Evolutionary conservation across 305 asterid species (phyloP).

Genomic region (Ruellia speciosa): DNA sequence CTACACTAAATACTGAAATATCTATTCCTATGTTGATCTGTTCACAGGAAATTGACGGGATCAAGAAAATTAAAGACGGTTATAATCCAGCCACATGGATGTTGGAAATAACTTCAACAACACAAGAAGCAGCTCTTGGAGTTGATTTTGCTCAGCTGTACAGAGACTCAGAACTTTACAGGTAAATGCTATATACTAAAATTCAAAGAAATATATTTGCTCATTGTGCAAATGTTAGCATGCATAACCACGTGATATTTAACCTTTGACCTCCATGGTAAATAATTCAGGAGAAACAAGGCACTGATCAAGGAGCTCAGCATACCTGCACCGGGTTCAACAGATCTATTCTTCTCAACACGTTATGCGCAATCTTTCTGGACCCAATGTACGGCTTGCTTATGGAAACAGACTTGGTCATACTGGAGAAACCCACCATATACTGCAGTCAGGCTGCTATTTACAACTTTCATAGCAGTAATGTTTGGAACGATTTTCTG

Average conservation of each 20-base stretch:
- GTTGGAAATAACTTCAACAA: slow-evolving; percentile 65
- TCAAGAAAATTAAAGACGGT: slow-evolving; percentile 56
- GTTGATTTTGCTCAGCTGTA: slow-evolving; percentile 55
- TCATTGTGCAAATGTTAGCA: neutral
- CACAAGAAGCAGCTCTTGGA: slow-evolving; percentile 65
- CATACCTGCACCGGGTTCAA: slow-evolving; percentile 47
- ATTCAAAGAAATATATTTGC: neutral
- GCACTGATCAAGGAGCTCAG: slow-evolving; percentile 56
- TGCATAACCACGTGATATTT: slow-evolving; percentile 10
- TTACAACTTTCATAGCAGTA: slow-evolving; percentile 57
- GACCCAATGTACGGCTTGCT: slow-evolving; percentile 67
- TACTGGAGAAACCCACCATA: slow-evolving; percentile 84
- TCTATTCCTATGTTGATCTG: neutral
- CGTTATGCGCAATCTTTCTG: slow-evolving; percentile 57
- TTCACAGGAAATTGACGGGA: slow-evolving; percentile 48
- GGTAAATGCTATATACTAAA: slow-evolving; percentile 23
- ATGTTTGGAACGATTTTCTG: slow-evolving; percentile 84
- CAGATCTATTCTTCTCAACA: slow-evolving; percentile 47
- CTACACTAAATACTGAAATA: slow-evolving; percentile 1
- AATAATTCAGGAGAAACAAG: slow-evolving; percentile 63
- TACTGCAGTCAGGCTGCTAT: slow-evolving; percentile 64
- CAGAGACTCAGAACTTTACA: slow-evolving; percentile 58
- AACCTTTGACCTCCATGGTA: neutral
- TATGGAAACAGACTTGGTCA: slow-evolving; percentile 80
- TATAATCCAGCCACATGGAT: slow-evolving; percentile 97